Evolutionary conservation across 2,329 filamentous ascomycete species (phyloP), one percentile per base, ranked within the genome.

Genomic region (Tolypocladium capitatum): DNA sequence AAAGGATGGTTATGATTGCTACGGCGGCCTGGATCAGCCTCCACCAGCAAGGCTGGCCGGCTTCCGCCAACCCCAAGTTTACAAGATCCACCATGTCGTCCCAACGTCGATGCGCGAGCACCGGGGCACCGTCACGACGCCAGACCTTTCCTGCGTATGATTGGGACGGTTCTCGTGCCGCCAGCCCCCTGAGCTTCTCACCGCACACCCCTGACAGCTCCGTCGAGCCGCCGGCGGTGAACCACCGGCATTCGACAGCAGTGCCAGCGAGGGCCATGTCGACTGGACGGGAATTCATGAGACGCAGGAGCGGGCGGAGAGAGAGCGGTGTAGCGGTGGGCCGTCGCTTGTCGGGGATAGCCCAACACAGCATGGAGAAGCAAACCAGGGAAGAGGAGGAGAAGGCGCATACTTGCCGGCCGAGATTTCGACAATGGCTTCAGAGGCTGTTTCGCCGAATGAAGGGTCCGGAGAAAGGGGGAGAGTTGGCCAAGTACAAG

Each of bases 21-120:
- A 67, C 65, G 13, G 63, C 64, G 5, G 62, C 62, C 11, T 68
- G 65, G 65, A 56, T 68, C 43, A 61, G 60, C 42, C 59, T 68
- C 20, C 55, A 64, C 28, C 62, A 66, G 36, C 58, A 56, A 24
- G 65, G 61, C 21, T 67, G 63, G 63, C 62, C 63, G n/a, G 55
- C 52, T 3, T 57, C 57, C 4, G 61, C 56, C 14, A 58, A 58
- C 13, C 60, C 60, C 21, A 63, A 60, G 49, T 49, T 56, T 46
- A 51, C 61, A 4, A 56, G 55, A 14, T 48, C 53, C 5, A 24
- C 5, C n/a, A 52, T n/a, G 8, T 41, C 57, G 14, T 52, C 56
- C 2, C 58, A 59, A 38, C 53, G 57, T 46, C 57, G 61, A 18
- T 54, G 51, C 21, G 46, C 54, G 11, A 56, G 43, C 24, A 30